phyloP scores from a whole-genome alignment of 2,329 filamentous ascomycete genomes.

The Trichoderma arundinaceum region DNA sequence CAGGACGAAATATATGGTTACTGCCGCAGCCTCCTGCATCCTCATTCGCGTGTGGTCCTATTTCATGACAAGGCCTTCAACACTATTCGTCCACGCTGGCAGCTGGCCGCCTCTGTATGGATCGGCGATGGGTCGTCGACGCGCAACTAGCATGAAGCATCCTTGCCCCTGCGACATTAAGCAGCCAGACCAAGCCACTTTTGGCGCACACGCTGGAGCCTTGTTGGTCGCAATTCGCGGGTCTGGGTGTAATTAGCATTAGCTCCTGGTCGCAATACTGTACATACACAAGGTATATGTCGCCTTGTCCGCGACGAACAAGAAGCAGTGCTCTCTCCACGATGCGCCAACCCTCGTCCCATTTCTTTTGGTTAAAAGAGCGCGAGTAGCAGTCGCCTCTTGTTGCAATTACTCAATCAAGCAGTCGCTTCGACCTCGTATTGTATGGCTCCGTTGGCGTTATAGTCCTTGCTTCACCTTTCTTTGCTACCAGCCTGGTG shows the following conservation, averaged over 20 bases:
- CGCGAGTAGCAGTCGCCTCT: conserved; percentile 14
- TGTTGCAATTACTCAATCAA: conserved; percentile 4
- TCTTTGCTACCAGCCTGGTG: conserved; percentile 24
- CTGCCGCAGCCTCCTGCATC: conserved; percentile 3
- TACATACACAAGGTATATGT: conserved; percentile 18
- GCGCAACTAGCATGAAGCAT: conserved; percentile 27
- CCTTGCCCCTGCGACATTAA: conserved; percentile 30
- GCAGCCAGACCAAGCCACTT: conserved; percentile 27
- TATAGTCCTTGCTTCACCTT: conserved; percentile 19
- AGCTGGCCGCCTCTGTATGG: conserved; percentile 13
- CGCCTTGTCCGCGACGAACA: conserved; percentile 23
- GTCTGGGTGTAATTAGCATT: conserved; percentile 30
- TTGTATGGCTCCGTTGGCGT: conserved; percentile 23
- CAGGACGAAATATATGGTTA: conserved; percentile 11
- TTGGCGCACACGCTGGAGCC: conserved; percentile 19
- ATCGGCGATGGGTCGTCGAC: conserved; percentile 30
- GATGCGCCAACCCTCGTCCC: conserved; percentile 27
- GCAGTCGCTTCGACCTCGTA: conserved; percentile 15
- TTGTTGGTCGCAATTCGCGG: conserved; percentile 30
- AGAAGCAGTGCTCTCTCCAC: conserved; percentile 24
- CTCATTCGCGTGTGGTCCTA: background rate
- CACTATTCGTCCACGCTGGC: conserved; percentile 20
- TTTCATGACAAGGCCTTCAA: conserved; percentile 24
- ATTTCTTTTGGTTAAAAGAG: conserved; percentile 22
- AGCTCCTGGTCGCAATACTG: conserved; percentile 30